phyloP scores from a whole-genome alignment of 306 rosid genomes.

The Ceratonia siliqua region DNA sequence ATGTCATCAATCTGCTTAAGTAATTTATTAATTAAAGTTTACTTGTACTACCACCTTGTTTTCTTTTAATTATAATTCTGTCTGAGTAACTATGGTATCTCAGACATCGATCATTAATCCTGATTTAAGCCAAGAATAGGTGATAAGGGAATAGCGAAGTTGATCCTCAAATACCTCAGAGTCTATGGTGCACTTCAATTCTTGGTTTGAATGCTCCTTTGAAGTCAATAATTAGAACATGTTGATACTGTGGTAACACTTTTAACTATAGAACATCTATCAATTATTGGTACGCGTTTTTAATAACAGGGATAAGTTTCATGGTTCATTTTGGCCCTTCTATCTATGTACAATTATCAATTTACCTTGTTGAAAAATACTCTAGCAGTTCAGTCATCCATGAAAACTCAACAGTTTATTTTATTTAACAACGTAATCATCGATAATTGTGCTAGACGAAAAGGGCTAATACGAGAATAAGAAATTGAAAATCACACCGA shows the following conservation, averaged over 20 bases:
- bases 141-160: neutral
- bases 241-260: neutral
- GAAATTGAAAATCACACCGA: too few species aligned
- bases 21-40: neutral
- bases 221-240: neutral
- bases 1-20: slow-evolving; percentile 9
- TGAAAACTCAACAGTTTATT: too few species aligned
- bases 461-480: too few species aligned
- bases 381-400: too few species aligned
- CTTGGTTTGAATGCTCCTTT: neutral
- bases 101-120: neutral
- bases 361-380: neutral
- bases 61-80: neutral
- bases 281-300: neutral
- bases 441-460: too few species aligned
- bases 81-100: neutral
- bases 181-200: neutral
- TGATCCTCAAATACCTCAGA: neutral
- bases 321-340: neutral
- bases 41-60: neutral
- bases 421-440: too few species aligned
- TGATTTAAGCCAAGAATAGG: neutral
- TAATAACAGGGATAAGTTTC: neutral
- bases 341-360: neutral
- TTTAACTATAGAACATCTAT: neutral